A percentile compares a stretch with the other conserved stretches of the same genome.
Conservation (phyloP, 2,329 filamentous ascomycete genomes). For the Tolypocladium ophioglossoides region DNA sequence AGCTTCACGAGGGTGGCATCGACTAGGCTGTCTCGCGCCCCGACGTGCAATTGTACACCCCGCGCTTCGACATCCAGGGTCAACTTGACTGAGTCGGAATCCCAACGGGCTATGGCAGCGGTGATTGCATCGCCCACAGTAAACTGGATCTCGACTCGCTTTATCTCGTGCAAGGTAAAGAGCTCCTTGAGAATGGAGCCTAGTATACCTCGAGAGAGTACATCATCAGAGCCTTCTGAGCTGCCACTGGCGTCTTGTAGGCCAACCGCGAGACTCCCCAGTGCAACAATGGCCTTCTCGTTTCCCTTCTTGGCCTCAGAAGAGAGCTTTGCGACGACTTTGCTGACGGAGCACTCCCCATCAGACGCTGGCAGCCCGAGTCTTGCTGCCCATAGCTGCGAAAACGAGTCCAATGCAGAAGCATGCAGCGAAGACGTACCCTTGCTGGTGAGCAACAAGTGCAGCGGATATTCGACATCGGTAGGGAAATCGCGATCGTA, state of each 20-base stretch:
- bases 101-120: slow-evolving; percentile 69
- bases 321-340: slow-evolving; percentile 52
- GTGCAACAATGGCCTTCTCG: slow-evolving; percentile 68
- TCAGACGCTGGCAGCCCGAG: slow-evolving; percentile 23
- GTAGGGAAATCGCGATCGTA: slow-evolving; percentile 24
- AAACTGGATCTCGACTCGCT: slow-evolving; percentile 81
- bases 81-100: slow-evolving; percentile 66
- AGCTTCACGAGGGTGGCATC: slow-evolving; percentile 58
- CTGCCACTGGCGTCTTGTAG: slow-evolving; percentile 27
- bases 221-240: slow-evolving; percentile 13
- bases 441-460: slow-evolving; percentile 19
- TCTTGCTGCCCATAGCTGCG: slow-evolving; percentile 36
- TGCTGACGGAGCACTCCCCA: slow-evolving; percentile 19
- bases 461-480: slow-evolving; percentile 16
- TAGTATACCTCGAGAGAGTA: slow-evolving; percentile 27
- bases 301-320: slow-evolving; percentile 67
- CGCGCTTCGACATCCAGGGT: slow-evolving; percentile 61
- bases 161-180: slow-evolving; percentile 71
- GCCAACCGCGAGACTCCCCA: slow-evolving; percentile 67
- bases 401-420: slow-evolving; percentile 31
- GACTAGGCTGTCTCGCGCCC: slow-evolving; percentile 31
- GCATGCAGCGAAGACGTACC: slow-evolving; percentile 28
- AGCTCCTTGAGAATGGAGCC: slow-evolving; percentile 54
- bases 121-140: slow-evolving; percentile 81
- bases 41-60: slow-evolving; percentile 21